Evolutionary conservation across 2,329 filamentous ascomycete species (phyloP), one percentile per base, ranked within the genome.

Genomic region (Sporothrix humicola): DNA sequence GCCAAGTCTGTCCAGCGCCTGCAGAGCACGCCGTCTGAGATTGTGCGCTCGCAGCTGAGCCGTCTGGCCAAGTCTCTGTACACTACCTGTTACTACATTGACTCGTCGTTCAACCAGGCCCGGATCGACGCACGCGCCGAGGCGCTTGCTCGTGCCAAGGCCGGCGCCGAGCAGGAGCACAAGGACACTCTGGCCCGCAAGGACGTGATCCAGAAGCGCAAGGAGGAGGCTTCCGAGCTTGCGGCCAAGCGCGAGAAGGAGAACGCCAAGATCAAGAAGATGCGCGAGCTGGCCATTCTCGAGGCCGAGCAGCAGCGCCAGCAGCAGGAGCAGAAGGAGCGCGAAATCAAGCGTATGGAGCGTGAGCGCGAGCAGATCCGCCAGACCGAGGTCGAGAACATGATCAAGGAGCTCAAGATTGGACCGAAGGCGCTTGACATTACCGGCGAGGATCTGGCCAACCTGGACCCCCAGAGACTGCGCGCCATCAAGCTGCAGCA

Each of bases 11-110:
- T 98, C 52, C 96, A 99, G 85, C 93, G 95, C 79, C 90, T 99
- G 66, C 96, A 99, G 86, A 97, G 94, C 86, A 99, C 96, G 1
- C 96, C 96, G 56, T 95, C 96, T 7, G 96, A 99, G 84, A 99
- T 99, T 82, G 94, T 98, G 75, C 93, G 96, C 78, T 94, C 95
- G 71, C 95, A 98, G 84, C 90, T 99, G 74, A 94, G 93, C 74
- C 94, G 96, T 72, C 88, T 99, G 73, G 93, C 95, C 72, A 97
- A 95, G 85, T 92, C 94, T 50, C 89, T 99, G 7, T 97, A 94
- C 84, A 90, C 97, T 72, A 97, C 96, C 37, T 97, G 93, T 85
- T 94, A 96, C 86, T 98, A 98, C 83, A 94, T 98, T 74, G 96
- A 99, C 79, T 92, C 95, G 3, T 89, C 89, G 48, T 95, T 97